A percentile compares a stretch with the other conserved stretches of the same genome.
These are phyloP conservation scores for Melastoma candidum DNA, from an alignment of 441 rosid species.

Conservation along the genomic window DNA sequence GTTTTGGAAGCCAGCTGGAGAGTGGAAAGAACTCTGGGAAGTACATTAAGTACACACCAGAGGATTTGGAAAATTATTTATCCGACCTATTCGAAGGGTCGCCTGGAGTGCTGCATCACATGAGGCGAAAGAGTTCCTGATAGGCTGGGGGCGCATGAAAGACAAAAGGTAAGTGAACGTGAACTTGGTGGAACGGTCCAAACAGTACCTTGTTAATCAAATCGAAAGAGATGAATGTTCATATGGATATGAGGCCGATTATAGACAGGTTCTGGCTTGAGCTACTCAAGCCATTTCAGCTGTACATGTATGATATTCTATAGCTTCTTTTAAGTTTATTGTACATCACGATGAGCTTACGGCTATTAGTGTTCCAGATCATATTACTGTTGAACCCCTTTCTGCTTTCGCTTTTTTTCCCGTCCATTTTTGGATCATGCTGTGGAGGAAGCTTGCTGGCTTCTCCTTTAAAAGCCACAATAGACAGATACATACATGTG, in stretches of 20 bases:
- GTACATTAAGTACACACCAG: conserved; percentile 87
- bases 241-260: neutral
- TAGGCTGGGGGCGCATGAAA: conserved; percentile 25
- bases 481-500: too few species aligned
- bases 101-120: conserved; percentile 69
- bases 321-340: conserved; percentile 14
- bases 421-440: too few species aligned
- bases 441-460: too few species aligned
- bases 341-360: neutral
- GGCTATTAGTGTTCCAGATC: too few species aligned
- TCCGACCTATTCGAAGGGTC: conserved; percentile 83
- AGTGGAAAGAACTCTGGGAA: conserved; percentile 79
- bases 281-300: conserved; percentile 17
- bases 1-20: conserved; percentile 77
- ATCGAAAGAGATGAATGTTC: conserved; percentile 20
- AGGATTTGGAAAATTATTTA: conserved; percentile 75
- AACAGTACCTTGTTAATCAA: conserved; percentile 24
- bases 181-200: neutral
- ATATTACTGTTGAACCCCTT: too few species aligned
- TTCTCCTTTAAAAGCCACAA: too few species aligned
- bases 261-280: conserved; percentile 30
- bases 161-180: conserved; percentile 19
- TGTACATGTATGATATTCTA: conserved; percentile 38
- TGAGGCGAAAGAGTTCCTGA: conserved; percentile 62
- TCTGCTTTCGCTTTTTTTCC: too few species aligned